phyloP scores from a whole-genome alignment of 2,329 filamentous ascomycete species.

The Colletotrichum melonis region DNA sequence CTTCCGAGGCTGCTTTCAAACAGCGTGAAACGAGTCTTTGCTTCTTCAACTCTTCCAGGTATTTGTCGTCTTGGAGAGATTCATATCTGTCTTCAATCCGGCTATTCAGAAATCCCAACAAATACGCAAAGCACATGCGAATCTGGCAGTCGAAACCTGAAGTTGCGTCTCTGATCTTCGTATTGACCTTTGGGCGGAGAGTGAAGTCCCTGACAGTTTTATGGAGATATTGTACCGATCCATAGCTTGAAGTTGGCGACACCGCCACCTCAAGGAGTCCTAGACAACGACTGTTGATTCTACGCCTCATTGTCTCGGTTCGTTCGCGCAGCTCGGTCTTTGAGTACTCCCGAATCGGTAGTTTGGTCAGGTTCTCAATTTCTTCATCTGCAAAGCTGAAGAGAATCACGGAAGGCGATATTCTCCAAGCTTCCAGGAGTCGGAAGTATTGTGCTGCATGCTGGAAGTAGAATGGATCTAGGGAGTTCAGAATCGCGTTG shows the following conservation, averaged over 20 bases:
- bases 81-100: not conserved
- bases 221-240: not conserved
- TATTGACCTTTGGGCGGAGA: not conserved
- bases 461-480: not conserved
- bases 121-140: not conserved
- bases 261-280: not conserved
- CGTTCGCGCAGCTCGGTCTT: not conserved
- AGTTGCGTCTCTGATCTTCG: not conserved
- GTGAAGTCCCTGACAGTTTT: not conserved
- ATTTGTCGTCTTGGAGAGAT: too few relatives aligned
- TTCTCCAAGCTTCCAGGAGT: not conserved
- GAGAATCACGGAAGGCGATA: too few relatives aligned
- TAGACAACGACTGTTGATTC: not conserved
- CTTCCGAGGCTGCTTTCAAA: not conserved
- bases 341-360: not conserved
- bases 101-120: not conserved
- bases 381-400: not conserved
- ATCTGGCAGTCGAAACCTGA: not conserved
- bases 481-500: not conserved
- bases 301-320: not conserved
- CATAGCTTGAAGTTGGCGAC: too few relatives aligned
- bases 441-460: not conserved
- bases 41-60: not conserved
- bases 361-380: not conserved
- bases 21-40: not conserved